Conservation (phyloP, 176 grass and related monocot genomes). For the Oryza coarctata region DNA sequence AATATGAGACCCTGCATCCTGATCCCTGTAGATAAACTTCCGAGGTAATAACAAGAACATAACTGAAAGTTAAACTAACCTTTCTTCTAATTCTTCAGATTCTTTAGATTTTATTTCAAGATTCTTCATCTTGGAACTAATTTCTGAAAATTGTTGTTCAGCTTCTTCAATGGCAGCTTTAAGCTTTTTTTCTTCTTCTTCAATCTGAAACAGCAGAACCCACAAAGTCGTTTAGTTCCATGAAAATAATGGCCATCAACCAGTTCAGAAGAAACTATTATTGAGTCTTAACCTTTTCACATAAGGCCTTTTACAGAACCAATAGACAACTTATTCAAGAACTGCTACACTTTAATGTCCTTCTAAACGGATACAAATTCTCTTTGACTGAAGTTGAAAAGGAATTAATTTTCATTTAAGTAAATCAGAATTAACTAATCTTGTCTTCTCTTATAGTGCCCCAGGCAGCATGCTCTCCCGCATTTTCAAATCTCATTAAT, state of each 20-base stretch:
- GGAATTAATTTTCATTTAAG: not conserved
- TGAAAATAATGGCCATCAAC: not conserved
- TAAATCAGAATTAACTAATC: slow-evolving; percentile 8
- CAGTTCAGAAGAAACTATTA: not conserved
- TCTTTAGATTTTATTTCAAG: slow-evolving; percentile 83
- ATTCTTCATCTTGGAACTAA: slow-evolving; percentile 70
- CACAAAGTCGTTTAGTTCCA: not conserved
- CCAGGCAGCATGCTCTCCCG: not conserved
- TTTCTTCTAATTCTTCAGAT: slow-evolving; percentile 88
- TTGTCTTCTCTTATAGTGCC: not conserved
- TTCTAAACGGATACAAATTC: not conserved
- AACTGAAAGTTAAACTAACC: slow-evolving; percentile 41
- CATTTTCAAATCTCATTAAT: not conserved
- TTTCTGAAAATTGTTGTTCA: slow-evolving; percentile 80
- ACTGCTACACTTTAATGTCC: not conserved
- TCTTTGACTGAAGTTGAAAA: slow-evolving; percentile 1
- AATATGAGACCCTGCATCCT: not conserved
- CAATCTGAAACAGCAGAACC: slow-evolving; percentile 53
- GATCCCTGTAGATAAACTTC: not conserved
- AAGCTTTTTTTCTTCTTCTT: slow-evolving; percentile 78
- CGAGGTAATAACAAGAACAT: not conserved
- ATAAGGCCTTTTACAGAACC: not conserved
- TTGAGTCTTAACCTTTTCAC: not conserved
- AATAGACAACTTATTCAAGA: slow-evolving; percentile 1
- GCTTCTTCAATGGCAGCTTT: slow-evolving; percentile 81